Percentiles rank a stretch among this genome's conserved stretches.
Conservation (phyloP, 192 early-diverging fungal genomes). For the Mortierella claussenii region DNA sequence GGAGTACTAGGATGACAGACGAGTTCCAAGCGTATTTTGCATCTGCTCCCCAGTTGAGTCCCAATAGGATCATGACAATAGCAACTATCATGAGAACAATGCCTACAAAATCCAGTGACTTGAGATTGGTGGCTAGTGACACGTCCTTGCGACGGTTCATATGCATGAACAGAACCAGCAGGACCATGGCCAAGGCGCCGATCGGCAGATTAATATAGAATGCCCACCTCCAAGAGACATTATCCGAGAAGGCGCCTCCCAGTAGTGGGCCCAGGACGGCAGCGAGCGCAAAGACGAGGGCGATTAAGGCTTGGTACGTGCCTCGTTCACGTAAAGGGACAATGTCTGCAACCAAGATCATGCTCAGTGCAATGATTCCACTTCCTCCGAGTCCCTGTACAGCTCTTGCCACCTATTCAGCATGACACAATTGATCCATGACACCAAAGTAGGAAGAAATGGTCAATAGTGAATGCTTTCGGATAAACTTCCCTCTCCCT, state of each 20-base stretch:
- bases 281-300: constrained; percentile 76
- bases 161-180: constrained; percentile 41
- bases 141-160: constrained; percentile 53
- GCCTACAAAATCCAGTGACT: constrained; percentile 33
- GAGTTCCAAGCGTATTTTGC: constrained; percentile 74
- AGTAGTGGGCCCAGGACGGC: constrained; percentile 81
- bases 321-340: constrained; percentile 69
- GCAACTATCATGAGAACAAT: constrained; percentile 60
- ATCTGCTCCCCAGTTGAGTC: constrained; percentile 77
- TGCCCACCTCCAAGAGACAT: constrained; percentile 75
- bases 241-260: constrained; percentile 82
- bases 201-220: constrained; percentile 89
- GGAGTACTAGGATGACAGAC: constrained; percentile 61
- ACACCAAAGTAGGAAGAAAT: not conserved
- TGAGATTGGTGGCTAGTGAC: constrained; percentile 43
- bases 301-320: constrained; percentile 81
- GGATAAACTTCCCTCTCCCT: too few relatives aligned
- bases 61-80: constrained; percentile 72
- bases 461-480: not conserved
- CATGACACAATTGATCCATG: not conserved
- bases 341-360: constrained; percentile 73
- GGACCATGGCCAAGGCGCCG: constrained; percentile 53
- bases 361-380: constrained; percentile 65
- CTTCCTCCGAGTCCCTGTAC: constrained; percentile 69
- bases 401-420: constrained; percentile 52